Percentiles rank a stretch among this genome's conserved stretches.
Evolutionary conservation across 805 yeast species (phyloP).

Genomic region (Schwanniomyces occidentalis): DNA sequence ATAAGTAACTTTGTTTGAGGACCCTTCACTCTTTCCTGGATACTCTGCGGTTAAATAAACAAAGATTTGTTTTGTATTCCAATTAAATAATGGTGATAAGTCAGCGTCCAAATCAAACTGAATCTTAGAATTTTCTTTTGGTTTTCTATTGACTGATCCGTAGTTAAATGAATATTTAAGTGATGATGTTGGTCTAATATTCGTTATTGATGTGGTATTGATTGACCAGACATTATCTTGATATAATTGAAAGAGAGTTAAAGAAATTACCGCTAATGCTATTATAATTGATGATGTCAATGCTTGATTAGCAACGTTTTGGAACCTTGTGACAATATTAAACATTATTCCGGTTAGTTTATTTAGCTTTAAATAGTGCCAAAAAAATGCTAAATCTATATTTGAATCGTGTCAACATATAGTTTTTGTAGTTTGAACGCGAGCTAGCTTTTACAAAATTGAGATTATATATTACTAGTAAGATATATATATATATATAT

Average conservation of each 20-base stretch:
- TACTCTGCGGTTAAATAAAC: constrained; percentile 88
- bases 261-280: constrained; percentile 45
- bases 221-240: constrained; percentile 44
- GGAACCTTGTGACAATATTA: constrained; percentile 38
- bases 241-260: constrained; percentile 52
- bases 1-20: constrained; percentile 70
- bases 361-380: neutral
- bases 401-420: constrained; percentile 4
- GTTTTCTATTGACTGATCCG: constrained; percentile 65
- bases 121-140: constrained; percentile 75
- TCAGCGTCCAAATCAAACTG: constrained; percentile 75
- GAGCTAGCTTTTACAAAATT: too few relatives aligned
- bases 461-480: constrained; percentile 1
- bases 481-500: constrained; percentile 1
- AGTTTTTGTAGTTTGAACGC: too few relatives aligned
- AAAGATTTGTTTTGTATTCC: constrained; percentile 98
- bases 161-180: constrained; percentile 57
- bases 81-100: constrained; percentile 78
- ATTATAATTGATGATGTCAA: constrained; percentile 52
- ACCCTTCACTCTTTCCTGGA: constrained; percentile 43
- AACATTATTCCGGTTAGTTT: constrained; percentile 22
- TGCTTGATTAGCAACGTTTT: constrained; percentile 53
- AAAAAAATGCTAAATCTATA: too few relatives aligned
- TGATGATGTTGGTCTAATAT: constrained; percentile 39
- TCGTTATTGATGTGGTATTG: constrained; percentile 35